Percentiles rank a stretch among this genome's conserved stretches.
These are phyloP conservation scores for Omphalea diandra DNA, from an alignment of 441 rosid genomes.

Conservation along the genomic window DNA sequence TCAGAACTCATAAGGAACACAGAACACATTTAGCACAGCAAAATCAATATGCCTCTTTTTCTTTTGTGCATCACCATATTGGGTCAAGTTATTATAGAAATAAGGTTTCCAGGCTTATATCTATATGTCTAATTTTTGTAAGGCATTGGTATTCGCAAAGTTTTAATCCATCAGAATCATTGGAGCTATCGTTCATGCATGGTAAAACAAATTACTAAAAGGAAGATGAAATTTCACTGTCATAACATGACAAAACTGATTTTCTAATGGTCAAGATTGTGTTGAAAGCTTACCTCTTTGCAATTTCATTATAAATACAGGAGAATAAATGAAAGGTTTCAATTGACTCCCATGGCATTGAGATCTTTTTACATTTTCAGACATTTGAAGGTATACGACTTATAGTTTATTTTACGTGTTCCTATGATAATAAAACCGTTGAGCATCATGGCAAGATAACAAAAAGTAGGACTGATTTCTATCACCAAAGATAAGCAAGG, in stretches of 20 bases:
- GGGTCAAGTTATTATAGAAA: too few species aligned
- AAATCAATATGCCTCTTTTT: too few species aligned
- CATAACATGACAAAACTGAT: not conserved
- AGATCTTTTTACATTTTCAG: not conserved
- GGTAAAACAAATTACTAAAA: not conserved
- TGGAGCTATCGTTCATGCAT: too few species aligned
- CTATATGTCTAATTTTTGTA: too few species aligned
- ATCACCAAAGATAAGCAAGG: not conserved
- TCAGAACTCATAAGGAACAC: too few species aligned
- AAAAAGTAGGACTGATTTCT: not conserved
- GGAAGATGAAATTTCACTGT: not conserved
- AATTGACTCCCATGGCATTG: not conserved
- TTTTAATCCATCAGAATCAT: not conserved
- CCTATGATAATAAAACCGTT: too few species aligned
- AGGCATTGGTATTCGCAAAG: not conserved
- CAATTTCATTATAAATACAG: not conserved
- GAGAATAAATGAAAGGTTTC: not conserved
- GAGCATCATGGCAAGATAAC: not conserved
- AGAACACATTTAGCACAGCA: too few species aligned
- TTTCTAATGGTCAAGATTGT: not conserved
- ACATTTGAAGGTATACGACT: not conserved
- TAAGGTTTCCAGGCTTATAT: too few species aligned
- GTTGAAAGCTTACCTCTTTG: not conserved
- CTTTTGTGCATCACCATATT: too few species aligned
- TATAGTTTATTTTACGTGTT: not conserved